These are phyloP conservation scores for Flaveria trinervia DNA, from an alignment of 129 eudicot species.

Conservation along the genomic window DNA sequence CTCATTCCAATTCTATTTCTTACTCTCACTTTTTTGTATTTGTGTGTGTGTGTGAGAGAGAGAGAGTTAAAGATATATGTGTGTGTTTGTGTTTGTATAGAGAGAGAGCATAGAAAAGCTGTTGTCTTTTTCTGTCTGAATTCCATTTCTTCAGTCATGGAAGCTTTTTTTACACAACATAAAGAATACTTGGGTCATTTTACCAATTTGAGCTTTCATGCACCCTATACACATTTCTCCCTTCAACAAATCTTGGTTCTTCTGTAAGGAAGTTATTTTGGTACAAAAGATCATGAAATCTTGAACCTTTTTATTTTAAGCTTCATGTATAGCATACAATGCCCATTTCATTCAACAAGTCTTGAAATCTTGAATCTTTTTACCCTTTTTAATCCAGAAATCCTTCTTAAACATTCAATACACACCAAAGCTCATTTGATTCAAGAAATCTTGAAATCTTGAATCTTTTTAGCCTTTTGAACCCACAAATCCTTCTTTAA, in stretches of 20 bases:
- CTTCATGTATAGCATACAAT: constrained; percentile 9
- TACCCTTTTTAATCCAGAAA: constrained; percentile 2
- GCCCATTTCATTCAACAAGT: constrained; percentile 15
- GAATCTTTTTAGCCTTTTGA: not conserved
- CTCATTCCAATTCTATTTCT: constrained; percentile 37
- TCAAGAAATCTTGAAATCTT: not conserved
- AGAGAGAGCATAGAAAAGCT: constrained; percentile 25
- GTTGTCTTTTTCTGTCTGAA: constrained; percentile 21
- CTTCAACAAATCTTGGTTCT: constrained; percentile 23
- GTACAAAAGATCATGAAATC: constrained; percentile 15
- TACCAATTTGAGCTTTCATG: constrained; percentile 30
- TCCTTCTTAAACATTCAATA: constrained; percentile 18
- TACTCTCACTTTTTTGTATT: constrained; percentile 29
- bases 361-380: not conserved
- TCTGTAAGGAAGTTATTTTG: constrained; percentile 8
- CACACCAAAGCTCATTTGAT: constrained; percentile 1
- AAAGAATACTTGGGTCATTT: constrained; percentile 29
- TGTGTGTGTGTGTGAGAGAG: constrained; percentile 22
- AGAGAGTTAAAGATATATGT: not conserved
- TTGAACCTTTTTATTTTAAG: constrained; percentile 7
- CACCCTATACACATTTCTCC: constrained; percentile 7
- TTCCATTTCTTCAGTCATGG: constrained; percentile 22
- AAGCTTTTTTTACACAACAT: constrained; percentile 32
- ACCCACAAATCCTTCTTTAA: no score
- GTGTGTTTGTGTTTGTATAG: constrained; percentile 24